Base-by-base conservation (phyloP, 768 basidiomycete genomes). In the Sporobolomyces phaffii region DNA sequence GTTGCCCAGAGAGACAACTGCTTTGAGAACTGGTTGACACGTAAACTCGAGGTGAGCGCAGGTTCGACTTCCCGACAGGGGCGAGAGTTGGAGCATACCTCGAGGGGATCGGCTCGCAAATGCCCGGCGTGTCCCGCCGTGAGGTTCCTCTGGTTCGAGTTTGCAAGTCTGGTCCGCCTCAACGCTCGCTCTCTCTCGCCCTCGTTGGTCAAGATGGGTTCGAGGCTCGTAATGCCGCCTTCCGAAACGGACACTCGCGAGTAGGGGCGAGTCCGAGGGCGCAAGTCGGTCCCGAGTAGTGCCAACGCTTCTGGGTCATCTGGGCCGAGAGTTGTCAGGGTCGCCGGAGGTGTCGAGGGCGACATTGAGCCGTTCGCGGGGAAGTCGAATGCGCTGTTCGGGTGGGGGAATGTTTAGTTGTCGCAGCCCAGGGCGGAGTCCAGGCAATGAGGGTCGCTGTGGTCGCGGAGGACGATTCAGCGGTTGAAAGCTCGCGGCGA, bases 21-120 rank as follows among this genome's bases (percentile, higher is more conserved):
- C 33, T 71, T 71, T 26, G 60, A 58, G 36, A 71, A 71, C 70
- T 71, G 34, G n/a, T n/a, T n/a, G n/a, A n/a, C n/a, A n/a, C n/a
- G n/a, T n/a, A n/a, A n/a, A n/a, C n/a, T n/a, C n/a, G n/a, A n/a
- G n/a, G n/a, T n/a, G n/a, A n/a, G n/a, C n/a, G n/a, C n/a, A n/a
- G n/a, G n/a, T n/a, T n/a, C n/a, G n/a, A n/a, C n/a, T n/a, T n/a
- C n/a, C 43, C 7, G 43, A 44, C 11, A 11, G 18, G 5, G 6
- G 24, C 28, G 10, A n/a, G n/a, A 28, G 20, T 5, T 17, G 15
- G 28, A 9, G 50, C 62, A 9, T 33, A 72, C 70, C 54, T 68
- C 65, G 38, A 68, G 40, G 0, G 65, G 65, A 20, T 72, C 66
- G 0, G 38, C 34, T 7, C 70, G 36, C 3, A 72, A 0, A 10